Evolutionary conservation across 257 asterid species (phyloP).

Genomic region (Coffea canephora): DNA sequence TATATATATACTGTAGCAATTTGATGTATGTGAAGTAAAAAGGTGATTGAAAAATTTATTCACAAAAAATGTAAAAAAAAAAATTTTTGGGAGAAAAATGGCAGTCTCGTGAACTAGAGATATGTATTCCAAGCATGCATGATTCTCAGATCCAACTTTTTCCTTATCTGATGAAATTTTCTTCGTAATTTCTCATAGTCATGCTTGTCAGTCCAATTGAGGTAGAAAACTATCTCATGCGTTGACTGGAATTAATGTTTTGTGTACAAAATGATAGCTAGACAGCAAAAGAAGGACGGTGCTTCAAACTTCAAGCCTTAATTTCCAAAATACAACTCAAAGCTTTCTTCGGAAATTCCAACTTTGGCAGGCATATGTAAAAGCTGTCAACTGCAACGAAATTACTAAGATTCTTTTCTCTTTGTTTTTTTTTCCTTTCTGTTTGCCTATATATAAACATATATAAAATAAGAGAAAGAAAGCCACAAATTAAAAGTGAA

Average conservation of each 20-base stretch:
- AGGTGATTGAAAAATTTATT: too few relatives aligned
- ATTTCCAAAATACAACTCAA: too few relatives aligned
- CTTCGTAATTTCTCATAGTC: conserved; percentile 5
- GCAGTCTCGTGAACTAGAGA: not conserved
- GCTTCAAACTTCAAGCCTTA: not conserved
- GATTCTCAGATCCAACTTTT: not conserved
- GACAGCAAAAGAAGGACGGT: not conserved
- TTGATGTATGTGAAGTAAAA: too few relatives aligned
- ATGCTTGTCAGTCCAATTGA: not conserved
- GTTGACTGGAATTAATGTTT: not conserved
- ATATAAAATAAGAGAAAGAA: not conserved
- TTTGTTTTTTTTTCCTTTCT: not conserved
- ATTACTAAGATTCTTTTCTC: not conserved
- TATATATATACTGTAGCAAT: too few relatives aligned
- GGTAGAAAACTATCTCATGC: not conserved
- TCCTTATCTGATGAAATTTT: not conserved
- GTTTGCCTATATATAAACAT: too few relatives aligned
- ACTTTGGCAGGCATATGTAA: not conserved
- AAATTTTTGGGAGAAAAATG: too few relatives aligned
- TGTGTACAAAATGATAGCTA: not conserved
- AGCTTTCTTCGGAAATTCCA: not conserved
- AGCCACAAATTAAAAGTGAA: not conserved
- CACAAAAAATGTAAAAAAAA: too few relatives aligned
- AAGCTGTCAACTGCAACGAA: not conserved
- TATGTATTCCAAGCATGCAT: not conserved